Evolutionary conservation across 768 basidiomycete genomes (phyloP), one percentile per base, ranked within the genome.

Genomic region (Phylloporus arenicola): DNA sequence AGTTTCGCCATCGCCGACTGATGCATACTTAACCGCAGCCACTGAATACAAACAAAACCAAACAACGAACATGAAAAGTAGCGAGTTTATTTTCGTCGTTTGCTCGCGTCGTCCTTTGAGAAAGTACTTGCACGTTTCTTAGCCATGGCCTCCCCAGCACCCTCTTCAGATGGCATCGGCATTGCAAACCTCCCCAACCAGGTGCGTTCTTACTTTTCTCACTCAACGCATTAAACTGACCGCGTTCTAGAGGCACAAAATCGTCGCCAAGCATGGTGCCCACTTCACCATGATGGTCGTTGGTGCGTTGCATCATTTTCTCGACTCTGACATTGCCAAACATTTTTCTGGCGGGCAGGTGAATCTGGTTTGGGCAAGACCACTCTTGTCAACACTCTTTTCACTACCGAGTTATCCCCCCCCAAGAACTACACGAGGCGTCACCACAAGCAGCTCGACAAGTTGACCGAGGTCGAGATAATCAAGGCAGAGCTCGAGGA

Each of bases 251-350:
- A 85, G 89, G 77, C 96, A 99, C 78, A 97, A 97, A 79, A 98
- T 98, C 67, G 93, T 98, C 56, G 94, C 92, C 55, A 95, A 97
- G 77, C 85, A 79, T 64, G 96, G 96, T 53, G 92, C 88, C 7
- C 94, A 97, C 74, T 97, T 97, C 75, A 98, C 96, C 51, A 82
- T 99, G 64, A 99, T 99, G 96, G 96, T 97, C 40, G 94, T 97
- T 53, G 96, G 96, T 92, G 47, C 40, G 59, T 51, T 6, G 12
- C 35, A 3, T 47, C 29, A 0, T 44, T n/a, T n/a, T 31, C 14
- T 42, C 22, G 13, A 10, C 11, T 24, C 24, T 14, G 3, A 0
- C 14, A 13, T 13, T 13, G 42, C 27, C 25, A n/a, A 60, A 10
- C 2, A 4, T 34, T 43, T 54, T 41, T 40, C 51, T 54, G 12